Evolutionary conservation across 768 basidiomycete genomes (phyloP).

Genomic region (Suillus brevipes): DNA sequence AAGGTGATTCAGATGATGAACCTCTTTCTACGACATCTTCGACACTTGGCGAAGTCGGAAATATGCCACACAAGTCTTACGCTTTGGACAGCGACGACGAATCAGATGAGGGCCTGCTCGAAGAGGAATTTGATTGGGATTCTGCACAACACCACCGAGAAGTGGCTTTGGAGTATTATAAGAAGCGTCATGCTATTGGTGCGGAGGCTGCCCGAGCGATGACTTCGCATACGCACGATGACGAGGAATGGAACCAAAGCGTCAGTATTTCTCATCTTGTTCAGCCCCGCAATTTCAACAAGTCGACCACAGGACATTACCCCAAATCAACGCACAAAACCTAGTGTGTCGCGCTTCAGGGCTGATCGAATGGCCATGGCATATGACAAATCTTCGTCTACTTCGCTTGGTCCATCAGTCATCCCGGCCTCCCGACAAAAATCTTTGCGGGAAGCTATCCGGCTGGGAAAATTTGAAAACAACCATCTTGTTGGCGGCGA

Average conservation of each 20-base stretch:
- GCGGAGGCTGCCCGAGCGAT: constrained; percentile 53
- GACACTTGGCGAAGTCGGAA: constrained; percentile 22
- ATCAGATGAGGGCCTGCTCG: constrained; percentile 40
- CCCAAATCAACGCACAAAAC: constrained; percentile 45
- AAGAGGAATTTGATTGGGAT: constrained; percentile 60
- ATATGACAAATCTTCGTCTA: constrained; percentile 44
- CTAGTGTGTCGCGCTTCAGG: constrained; percentile 65
- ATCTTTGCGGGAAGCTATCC: constrained; percentile 52
- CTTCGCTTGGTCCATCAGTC: constrained; percentile 43
- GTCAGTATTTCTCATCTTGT: constrained; percentile 31
- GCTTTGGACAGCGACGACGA: constrained; percentile 22
- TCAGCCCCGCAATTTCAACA: constrained; percentile 7
- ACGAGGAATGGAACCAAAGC: constrained; percentile 44
- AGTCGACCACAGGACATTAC: constrained; percentile 38
- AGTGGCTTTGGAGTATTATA: constrained; percentile 69
- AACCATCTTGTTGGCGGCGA: constrained; percentile 51
- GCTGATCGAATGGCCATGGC: constrained; percentile 52
- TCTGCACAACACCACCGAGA: constrained; percentile 71
- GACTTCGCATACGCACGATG: constrained; percentile 45
- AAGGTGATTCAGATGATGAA: constrained; percentile 70
- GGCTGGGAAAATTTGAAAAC: constrained; percentile 56
- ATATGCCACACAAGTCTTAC: constrained; percentile 16
- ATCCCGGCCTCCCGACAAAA: constrained; percentile 45
- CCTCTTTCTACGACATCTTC: constrained; percentile 41
- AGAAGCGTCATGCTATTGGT: constrained; percentile 58